These are phyloP conservation scores for Tetrapisispora pingtungensis DNA, from an alignment of 805 yeast genomes.

Conservation along the genomic window DNA sequence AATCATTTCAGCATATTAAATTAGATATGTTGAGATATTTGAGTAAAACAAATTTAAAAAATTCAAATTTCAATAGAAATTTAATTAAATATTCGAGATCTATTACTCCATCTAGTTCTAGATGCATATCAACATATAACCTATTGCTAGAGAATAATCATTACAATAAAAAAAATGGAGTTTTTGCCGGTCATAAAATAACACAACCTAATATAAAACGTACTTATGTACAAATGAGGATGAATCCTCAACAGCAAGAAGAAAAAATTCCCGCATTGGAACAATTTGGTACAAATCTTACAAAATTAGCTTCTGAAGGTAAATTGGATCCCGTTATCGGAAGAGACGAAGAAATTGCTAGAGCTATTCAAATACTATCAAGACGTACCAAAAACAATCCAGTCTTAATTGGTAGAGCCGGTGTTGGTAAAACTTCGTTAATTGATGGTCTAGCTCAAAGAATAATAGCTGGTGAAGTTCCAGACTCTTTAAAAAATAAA, in stretches of 20 bases:
- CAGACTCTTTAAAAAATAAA: slow-evolving; percentile 85
- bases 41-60: background rate
- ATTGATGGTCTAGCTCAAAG: slow-evolving; percentile 96
- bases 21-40: background rate
- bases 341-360: slow-evolving; percentile 85
- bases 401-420: slow-evolving; percentile 89
- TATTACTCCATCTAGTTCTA: background rate
- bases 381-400: slow-evolving; percentile 94
- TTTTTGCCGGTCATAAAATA: background rate
- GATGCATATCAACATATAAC: background rate
- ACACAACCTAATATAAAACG: background rate
- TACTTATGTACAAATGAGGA: slow-evolving; percentile 22
- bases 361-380: slow-evolving; percentile 87
- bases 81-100: background rate
- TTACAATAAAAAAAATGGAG: background rate
- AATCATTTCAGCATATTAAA: too few relatives aligned
- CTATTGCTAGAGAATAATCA: background rate
- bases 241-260: slow-evolving; percentile 39
- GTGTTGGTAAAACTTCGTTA: slow-evolving; percentile 95
- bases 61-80: background rate
- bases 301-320: slow-evolving; percentile 79
- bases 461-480: slow-evolving; percentile 84
- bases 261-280: slow-evolving; percentile 52
- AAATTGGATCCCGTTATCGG: slow-evolving; percentile 96
- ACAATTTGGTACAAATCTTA: slow-evolving; percentile 75